Conservation (phyloP, 148 eudicot species). For the Camellia japonica region DNA sequence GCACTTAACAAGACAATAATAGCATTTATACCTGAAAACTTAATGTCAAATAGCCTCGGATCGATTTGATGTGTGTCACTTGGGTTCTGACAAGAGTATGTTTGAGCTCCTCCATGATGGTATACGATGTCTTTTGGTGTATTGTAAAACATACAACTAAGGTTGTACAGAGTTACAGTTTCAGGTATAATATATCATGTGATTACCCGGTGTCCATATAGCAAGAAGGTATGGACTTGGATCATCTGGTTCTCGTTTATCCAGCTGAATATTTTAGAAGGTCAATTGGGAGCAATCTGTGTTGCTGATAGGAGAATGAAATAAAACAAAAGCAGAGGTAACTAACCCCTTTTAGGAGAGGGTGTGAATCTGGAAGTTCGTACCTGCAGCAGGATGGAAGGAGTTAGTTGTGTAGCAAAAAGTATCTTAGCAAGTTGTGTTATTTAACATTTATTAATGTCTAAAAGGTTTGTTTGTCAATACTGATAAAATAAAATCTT, state of each 20-base stretch:
- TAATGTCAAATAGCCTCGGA: not conserved
- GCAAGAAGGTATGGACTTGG: constrained; percentile 80
- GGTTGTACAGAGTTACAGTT: not conserved
- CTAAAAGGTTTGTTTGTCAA: not conserved
- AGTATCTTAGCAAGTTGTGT: not conserved
- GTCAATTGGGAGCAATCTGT: constrained; percentile 9
- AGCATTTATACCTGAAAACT: not conserved
- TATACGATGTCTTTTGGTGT: not conserved
- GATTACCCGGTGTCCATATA: constrained; percentile 70
- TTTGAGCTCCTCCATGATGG: constrained; percentile 4
- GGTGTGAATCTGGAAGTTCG: constrained; percentile 68
- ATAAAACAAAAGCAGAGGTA: not conserved
- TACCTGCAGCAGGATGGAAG: constrained; percentile 46
- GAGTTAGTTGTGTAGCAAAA: constrained; percentile 8
- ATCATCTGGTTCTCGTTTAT: constrained; percentile 68
- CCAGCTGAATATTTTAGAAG: constrained; percentile 38
- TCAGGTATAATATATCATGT: not conserved
- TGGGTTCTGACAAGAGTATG: constrained; percentile 1
- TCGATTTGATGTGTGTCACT: not conserved
- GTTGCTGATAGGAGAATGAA: not conserved
- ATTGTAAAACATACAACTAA: not conserved
- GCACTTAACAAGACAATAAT: not conserved
- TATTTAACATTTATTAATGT: not conserved
- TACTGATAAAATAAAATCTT: not conserved
- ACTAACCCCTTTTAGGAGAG: constrained; percentile 56